These are phyloP conservation scores for Geoglossum cookeanum DNA, from an alignment of 2,329 filamentous ascomycete species.

Conservation along the genomic window DNA sequence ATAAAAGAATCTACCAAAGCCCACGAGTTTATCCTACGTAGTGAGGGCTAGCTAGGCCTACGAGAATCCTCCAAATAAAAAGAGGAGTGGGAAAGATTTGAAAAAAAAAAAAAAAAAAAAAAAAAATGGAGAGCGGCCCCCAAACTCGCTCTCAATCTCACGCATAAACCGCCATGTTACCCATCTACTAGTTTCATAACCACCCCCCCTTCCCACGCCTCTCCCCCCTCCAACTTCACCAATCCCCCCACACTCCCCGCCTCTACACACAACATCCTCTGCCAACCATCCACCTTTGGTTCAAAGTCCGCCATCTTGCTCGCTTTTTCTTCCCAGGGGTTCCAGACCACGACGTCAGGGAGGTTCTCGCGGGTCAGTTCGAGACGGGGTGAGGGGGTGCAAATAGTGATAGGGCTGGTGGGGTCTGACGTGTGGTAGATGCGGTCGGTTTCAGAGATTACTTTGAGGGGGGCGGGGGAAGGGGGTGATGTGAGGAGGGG, in stretches of 20 bases:
- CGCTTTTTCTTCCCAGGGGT: conserved; percentile 80
- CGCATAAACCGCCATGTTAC: no score
- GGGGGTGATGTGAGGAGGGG: conserved; percentile 44
- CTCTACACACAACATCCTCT: conserved; percentile 87
- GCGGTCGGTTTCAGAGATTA: conserved; percentile 68
- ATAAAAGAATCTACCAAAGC: no score
- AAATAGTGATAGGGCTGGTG: conserved; percentile 40
- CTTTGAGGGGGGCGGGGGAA: conserved; percentile 37
- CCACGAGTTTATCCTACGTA: no score
- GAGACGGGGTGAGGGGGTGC: conserved; percentile 42
- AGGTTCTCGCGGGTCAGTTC: conserved; percentile 69
- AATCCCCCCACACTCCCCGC: conserved; percentile 67
- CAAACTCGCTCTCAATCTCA: no score
- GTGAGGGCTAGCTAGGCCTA: no score
- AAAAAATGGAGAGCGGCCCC: no score
- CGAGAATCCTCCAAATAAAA: no score
- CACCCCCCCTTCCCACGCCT: conserved; percentile 44
- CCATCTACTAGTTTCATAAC: conserved; percentile 22
- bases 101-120: no score
- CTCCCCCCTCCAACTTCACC: conserved; percentile 68
- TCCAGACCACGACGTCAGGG: conserved; percentile 85
- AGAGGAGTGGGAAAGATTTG: no score
- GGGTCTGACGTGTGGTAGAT: conserved; percentile 58
- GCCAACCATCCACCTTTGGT: conserved; percentile 65
- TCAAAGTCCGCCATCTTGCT: conserved; percentile 68